A percentile compares a stretch with the other conserved stretches of the same genome.
Evolutionary conservation across 1,284 basidiomycete species (phyloP).

Genomic region (Porodaedalea pini): DNA sequence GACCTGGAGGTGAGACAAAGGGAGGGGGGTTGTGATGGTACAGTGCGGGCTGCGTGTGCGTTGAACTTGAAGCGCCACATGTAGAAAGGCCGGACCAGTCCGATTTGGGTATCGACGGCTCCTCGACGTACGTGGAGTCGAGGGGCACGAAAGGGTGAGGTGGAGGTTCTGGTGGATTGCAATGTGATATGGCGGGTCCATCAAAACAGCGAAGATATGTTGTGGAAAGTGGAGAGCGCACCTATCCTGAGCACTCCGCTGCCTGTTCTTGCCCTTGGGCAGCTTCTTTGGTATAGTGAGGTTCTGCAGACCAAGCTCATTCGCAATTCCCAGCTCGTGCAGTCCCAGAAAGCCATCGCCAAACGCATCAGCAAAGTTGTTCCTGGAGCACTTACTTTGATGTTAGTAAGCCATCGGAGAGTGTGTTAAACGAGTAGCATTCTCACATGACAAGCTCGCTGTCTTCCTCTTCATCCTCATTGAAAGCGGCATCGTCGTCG

Average conservation of each 20-base stretch:
- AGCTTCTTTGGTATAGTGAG: constrained; percentile 78
- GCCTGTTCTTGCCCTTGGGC: constrained; percentile 64
- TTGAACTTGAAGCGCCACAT: constrained; percentile 55
- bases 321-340: constrained; percentile 83
- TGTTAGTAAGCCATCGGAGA: constrained; percentile 6
- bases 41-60: constrained; percentile 33
- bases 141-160: constrained; percentile 79
- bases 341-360: constrained; percentile 95
- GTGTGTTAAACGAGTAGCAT: constrained; percentile 24
- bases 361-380: constrained; percentile 82
- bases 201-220: too few relatives aligned
- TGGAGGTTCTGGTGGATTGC: constrained; percentile 80
- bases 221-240: constrained; percentile 33
- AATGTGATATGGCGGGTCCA: too few relatives aligned
- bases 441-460: constrained; percentile 68
- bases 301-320: constrained; percentile 76
- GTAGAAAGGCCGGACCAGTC: constrained; percentile 79
- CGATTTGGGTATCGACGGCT: constrained; percentile 76
- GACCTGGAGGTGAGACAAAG: constrained; percentile 22
- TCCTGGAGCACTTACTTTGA: constrained; percentile 42
- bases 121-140: constrained; percentile 43
- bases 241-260: constrained; percentile 41
- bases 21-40: constrained; percentile 23
- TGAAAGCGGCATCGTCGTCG: constrained; percentile 70
- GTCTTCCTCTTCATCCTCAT: constrained; percentile 71